Evolutionary conservation across 805 yeast species (phyloP), one percentile per base, ranked within the genome.

Genomic region (Wickerhamomyces mucosus): DNA sequence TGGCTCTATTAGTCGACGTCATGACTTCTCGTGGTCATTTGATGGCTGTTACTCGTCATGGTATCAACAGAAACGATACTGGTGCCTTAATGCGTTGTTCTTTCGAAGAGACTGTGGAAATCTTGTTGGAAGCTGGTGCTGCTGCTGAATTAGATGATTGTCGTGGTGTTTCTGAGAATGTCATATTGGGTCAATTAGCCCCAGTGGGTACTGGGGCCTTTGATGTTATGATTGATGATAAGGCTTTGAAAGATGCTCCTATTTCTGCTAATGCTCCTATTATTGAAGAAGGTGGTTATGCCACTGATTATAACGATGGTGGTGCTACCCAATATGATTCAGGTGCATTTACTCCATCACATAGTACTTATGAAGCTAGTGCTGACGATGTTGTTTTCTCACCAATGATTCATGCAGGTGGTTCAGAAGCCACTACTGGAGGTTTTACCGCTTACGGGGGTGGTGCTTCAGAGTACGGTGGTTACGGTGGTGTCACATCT

Each of bases 11-110:
- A 49, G 97, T 92, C 37, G 99, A 92, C 65, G 94, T 88, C 23
- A 92, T 92, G 99, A 92, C 99, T 3, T 83, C 95, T 24, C 79
- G 95, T 53, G 99, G 99, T 51, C 95, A 89, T 54, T 69, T 92
- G 59, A 89, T 94, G 83, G 97, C 99, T 25, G 88, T 92, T 50
- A 89, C 97, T 27, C 94, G 99, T 72, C 98, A 92, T 55, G 99
- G 99, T 72, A 89, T 92, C 61, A 92, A 92, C 61, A 79, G 99
- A 63, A 82, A 95, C 23, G 96, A 92, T 45, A 92, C 99, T 19
- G 99, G 99, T 62, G 98, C 98, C 3, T 70, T 92, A 53, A 92
- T 92, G 99, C 77, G 99, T 62, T 92, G 96, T 67, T 89, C 98
- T 26, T 92, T 92, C 66, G 99, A 92, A 63, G 99, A 92, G 60